Conservation (phyloP, 306 rosid genomes). For the Lathyrus oleraceus region DNA sequence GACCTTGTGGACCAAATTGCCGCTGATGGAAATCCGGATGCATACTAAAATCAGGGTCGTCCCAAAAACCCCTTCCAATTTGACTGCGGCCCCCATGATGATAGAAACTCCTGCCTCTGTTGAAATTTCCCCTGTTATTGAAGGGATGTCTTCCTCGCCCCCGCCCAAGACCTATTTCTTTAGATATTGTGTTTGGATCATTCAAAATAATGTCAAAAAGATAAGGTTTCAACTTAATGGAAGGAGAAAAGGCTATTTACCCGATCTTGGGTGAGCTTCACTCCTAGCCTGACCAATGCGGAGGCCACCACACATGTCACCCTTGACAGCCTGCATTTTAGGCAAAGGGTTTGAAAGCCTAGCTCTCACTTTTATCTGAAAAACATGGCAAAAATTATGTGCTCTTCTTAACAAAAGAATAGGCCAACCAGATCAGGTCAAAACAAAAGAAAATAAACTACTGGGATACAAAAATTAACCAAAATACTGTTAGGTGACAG, state of each 20-base stretch:
- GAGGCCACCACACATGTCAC: slow-evolving; percentile 83
- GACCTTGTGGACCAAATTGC: slow-evolving; percentile 56
- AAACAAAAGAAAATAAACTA: slow-evolving; percentile 9
- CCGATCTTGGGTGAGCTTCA: slow-evolving; percentile 52
- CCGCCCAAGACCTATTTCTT: slow-evolving; percentile 63
- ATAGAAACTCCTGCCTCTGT: slow-evolving; percentile 47
- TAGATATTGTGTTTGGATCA: slow-evolving; percentile 12
- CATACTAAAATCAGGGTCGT: slow-evolving; percentile 40
- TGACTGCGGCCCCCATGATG: slow-evolving; percentile 56
- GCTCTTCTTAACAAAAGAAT: slow-evolving; percentile 9
- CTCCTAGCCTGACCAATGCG: slow-evolving; percentile 59
- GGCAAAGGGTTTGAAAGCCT: slow-evolving; percentile 91
- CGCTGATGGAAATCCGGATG: slow-evolving; percentile 55
- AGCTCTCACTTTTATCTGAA: slow-evolving; percentile 72
- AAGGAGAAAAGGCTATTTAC: slow-evolving; percentile 40
- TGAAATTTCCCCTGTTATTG: slow-evolving; percentile 47
- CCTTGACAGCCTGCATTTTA: slow-evolving; percentile 79
- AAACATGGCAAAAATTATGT: slow-evolving; percentile 25
- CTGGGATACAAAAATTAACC: slow-evolving; percentile 3
- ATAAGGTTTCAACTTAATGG: slow-evolving; percentile 25
- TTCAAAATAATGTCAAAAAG: slow-evolving; percentile 13
- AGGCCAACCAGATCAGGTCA: slow-evolving; percentile 18
- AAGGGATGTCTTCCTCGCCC: slow-evolving; percentile 52
- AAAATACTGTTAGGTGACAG: not conserved
- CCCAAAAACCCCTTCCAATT: slow-evolving; percentile 50